Base-by-base conservation (phyloP, 257 asterid genomes). In the Solanum microdontum region DNA sequence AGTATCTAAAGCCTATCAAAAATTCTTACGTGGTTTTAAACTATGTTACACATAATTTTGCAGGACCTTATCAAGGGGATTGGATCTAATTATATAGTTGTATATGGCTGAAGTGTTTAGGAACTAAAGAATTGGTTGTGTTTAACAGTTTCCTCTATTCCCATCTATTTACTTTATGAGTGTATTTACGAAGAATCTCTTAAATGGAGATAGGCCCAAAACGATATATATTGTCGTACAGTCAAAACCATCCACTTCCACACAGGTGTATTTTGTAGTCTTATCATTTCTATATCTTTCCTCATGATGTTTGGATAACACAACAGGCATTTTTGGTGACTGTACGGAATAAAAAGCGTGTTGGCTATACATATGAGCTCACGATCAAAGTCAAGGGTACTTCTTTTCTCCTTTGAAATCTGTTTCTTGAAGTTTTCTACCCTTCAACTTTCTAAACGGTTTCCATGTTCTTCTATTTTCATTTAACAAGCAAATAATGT, bases 311-410 rank as follows among this genome's bases (percentile, higher is more conserved):
- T 39, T 85, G 87, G 66, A 5, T 69, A 82, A 66, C 64, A 68
- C 21, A 28, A 39, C 94, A 97, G 99, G 99, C 99, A 64, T 96
- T 95, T 88, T 91, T 95, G 91, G 93, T 97, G 76, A 95, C 93
- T 4, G 99, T 97, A 37, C 94, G 99, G 26, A 97, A 97, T 91
- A 97, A 95, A 90, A 97, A 95, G 89, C 96, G 99, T 10, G 98
- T 97, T 87, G 99, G 99, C 88, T 97, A 97, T 87, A 94, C 97
- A 5, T 97, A 93, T 34, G 99, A 97, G 93, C 88, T 97, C 86
- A 88, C 99, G 10, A 28, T 97, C 73, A 91, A 80, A 88, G 97
- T 95, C 64, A 92, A 93, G 88, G 99, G 99, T 97, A 90, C 87
- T n/a, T 76, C 43, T 83, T 60, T 14, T 39, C 24, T 82, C 14